Evolutionary conservation across 208 protist genomes (phyloP).

Genomic region (Leptomonas pyrrhocoris): DNA sequence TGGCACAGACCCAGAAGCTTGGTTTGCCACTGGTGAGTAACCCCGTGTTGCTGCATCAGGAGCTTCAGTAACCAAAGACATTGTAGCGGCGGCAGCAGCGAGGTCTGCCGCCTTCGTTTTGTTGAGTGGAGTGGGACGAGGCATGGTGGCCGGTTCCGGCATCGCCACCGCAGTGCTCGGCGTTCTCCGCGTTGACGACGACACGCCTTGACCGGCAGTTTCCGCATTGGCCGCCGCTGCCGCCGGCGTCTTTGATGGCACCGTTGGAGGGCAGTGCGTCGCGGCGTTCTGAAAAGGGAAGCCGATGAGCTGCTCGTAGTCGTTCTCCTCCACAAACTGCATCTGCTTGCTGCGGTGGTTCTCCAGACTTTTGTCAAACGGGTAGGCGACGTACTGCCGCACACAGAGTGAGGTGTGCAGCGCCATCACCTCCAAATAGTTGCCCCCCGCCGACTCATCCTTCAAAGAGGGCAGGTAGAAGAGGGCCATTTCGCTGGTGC

Average conservation of each 20-base stretch:
- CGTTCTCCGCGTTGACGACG: neutral
- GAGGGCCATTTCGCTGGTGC: slow-evolving; percentile 29
- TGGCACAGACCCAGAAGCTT: neutral
- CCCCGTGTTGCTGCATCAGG: neutral
- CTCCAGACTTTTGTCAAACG: slow-evolving; percentile 76
- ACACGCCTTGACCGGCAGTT: neutral
- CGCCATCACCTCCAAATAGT: slow-evolving; percentile 73
- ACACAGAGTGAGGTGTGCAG: slow-evolving; percentile 69
- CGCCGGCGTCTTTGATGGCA: neutral
- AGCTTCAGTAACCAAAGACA: neutral
- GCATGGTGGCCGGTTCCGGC: slow-evolving; percentile 26
- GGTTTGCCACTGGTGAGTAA: neutral
- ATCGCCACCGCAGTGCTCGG: slow-evolving; percentile 1
- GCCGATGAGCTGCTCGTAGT: slow-evolving; percentile 67
- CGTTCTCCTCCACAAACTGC: slow-evolving; percentile 71
- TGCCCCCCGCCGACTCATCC: slow-evolving; percentile 12
- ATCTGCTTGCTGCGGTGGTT: slow-evolving; percentile 66
- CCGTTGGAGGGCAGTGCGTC: slow-evolving; percentile 8
- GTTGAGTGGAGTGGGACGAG: slow-evolving; percentile 3
- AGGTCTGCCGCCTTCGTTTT: neutral
- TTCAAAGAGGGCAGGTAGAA: slow-evolving; percentile 14
- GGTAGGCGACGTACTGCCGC: slow-evolving; percentile 77
- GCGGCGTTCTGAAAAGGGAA: slow-evolving; percentile 38
- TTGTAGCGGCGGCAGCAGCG: neutral
- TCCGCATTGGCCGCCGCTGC: neutral